A percentile compares a stretch with the other conserved stretches of the same genome.
Conservation (phyloP, 768 basidiomycete genomes). For the Tubosaeta brunneosetosa region DNA sequence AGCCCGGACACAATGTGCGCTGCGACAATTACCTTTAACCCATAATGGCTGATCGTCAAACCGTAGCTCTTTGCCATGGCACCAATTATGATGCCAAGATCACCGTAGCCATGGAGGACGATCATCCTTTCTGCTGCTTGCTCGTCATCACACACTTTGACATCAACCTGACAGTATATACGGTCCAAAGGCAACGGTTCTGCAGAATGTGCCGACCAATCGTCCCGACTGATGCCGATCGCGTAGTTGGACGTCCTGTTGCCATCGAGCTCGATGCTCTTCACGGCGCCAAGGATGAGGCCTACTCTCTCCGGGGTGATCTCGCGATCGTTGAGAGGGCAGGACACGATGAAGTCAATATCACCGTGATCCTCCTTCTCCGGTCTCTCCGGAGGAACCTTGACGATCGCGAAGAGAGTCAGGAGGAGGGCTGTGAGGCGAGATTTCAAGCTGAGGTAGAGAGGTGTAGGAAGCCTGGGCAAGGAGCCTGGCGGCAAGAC, state of each 20-base stretch:
- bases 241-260: slow-evolving; percentile 64
- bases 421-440: slow-evolving; percentile 39
- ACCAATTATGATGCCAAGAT: slow-evolving; percentile 66
- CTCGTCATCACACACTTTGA: slow-evolving; percentile 51
- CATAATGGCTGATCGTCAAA: slow-evolving; percentile 46
- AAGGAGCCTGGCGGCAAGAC: slow-evolving; percentile 42
- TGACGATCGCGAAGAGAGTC: slow-evolving; percentile 46
- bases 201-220: slow-evolving; percentile 26
- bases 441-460: slow-evolving; percentile 50
- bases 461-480: slow-evolving; percentile 55
- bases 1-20: background rate
- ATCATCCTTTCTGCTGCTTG: slow-evolving; percentile 47
- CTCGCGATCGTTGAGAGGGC: slow-evolving; percentile 29
- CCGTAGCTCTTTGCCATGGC: slow-evolving; percentile 50
- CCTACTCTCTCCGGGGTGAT: slow-evolving; percentile 36
- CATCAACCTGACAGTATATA: slow-evolving; percentile 52
- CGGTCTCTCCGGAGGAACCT: slow-evolving; percentile 58
- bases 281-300: slow-evolving; percentile 42
- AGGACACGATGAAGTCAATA: slow-evolving; percentile 59
- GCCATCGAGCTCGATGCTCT: slow-evolving; percentile 44
- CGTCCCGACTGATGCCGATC: slow-evolving; percentile 40
- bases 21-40: slow-evolving; percentile 47
- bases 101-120: slow-evolving; percentile 64
- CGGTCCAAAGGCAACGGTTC: slow-evolving; percentile 3
- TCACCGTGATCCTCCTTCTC: slow-evolving; percentile 66